phyloP scores from a whole-genome alignment of 768 basidiomycete genomes.

The Hydnomerulius pinastri region DNA sequence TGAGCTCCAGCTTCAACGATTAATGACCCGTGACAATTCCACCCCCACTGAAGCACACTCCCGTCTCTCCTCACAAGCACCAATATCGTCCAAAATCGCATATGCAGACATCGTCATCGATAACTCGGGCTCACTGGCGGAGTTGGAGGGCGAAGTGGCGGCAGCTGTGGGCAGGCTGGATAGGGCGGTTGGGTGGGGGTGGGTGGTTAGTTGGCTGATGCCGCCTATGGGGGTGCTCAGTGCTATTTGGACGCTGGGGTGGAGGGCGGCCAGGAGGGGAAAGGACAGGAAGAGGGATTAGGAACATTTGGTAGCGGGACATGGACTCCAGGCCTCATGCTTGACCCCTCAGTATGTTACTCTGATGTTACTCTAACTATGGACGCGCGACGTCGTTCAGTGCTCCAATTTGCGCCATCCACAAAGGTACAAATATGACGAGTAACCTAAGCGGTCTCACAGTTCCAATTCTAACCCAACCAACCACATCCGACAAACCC shows the following conservation, averaged over 20 bases:
- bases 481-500: too few relatives aligned
- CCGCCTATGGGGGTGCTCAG: conserved; percentile 56
- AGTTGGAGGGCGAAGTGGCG: conserved; percentile 54
- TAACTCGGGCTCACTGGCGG: conserved; percentile 76
- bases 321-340: too few relatives aligned
- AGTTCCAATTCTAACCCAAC: too few relatives aligned
- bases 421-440: too few relatives aligned
- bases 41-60: conserved; percentile 66
- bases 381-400: too few relatives aligned
- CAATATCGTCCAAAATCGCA: conserved; percentile 75
- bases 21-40: conserved; percentile 75
- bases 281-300: conserved; percentile 1
- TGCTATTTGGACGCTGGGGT: conserved; percentile 40
- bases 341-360: too few relatives aligned
- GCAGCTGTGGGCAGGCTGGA: conserved; percentile 45
- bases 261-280: conserved; percentile 32
- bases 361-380: too few relatives aligned
- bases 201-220: conserved; percentile 63
- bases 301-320: too few relatives aligned
- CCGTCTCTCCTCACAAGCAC: conserved; percentile 78
- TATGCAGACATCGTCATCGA: conserved; percentile 88
- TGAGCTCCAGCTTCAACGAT: conserved; percentile 79
- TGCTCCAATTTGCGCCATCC: too few relatives aligned
- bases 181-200: conserved; percentile 53
- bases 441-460: too few relatives aligned